phyloP scores from a whole-genome alignment of 1,284 basidiomycete genomes.

The Rhodotorula sp. region DNA sequence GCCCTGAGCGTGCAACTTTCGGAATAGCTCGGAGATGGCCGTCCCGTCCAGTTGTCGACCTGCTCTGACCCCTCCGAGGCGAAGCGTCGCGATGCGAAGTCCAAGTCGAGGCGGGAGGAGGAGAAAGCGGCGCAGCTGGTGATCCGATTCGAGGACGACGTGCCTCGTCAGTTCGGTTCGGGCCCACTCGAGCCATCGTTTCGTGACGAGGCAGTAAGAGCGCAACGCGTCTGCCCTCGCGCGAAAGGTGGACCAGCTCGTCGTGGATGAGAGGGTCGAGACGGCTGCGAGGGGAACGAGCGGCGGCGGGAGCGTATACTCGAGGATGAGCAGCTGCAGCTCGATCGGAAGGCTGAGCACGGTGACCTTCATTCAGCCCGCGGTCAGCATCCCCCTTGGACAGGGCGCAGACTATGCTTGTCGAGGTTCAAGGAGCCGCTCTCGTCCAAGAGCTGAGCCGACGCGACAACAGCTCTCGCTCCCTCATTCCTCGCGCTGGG shows the following conservation, averaged over 20 bases:
- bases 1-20: not conserved
- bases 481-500: too few species aligned
- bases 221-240: not conserved
- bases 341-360: not conserved
- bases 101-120: not conserved
- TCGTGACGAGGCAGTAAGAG: not conserved
- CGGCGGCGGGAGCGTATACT: not conserved
- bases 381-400: too few species aligned
- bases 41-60: not conserved
- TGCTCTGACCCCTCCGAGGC: not conserved
- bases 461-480: too few species aligned
- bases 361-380: too few species aligned
- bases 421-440: not conserved
- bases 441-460: too few species aligned
- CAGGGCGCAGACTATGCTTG: too few species aligned
- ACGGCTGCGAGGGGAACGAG: not conserved
- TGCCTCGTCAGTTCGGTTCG: not conserved
- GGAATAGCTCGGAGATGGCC: not conserved
- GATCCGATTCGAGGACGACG: not conserved
- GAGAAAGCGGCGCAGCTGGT: not conserved
- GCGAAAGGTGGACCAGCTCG: not conserved
- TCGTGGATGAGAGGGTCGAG: too few species aligned
- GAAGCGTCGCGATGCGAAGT: not conserved
- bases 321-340: not conserved
- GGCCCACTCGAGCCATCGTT: not conserved